Percentiles rank a stretch among this genome's conserved stretches.
phyloP scores from a whole-genome alignment of 192 early-diverging fungal species.

The Ambispora gerdemannii region DNA sequence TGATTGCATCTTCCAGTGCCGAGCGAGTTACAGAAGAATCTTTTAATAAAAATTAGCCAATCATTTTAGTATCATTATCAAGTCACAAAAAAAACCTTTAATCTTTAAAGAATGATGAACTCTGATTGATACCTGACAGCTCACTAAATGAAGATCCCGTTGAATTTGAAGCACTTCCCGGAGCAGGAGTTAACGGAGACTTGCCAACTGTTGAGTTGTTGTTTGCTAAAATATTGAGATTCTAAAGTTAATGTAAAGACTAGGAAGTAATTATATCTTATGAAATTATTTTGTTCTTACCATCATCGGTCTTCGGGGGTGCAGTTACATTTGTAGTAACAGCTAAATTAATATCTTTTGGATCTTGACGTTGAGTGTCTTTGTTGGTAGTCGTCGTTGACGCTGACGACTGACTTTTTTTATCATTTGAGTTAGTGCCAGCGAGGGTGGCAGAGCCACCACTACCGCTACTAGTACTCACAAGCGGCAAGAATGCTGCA shows the following conservation, averaged over 20 bases:
- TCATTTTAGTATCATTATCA: neutral
- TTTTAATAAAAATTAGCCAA: neutral
- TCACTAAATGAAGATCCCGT: conserved; percentile 22
- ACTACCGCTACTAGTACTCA: neutral
- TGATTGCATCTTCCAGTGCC: conserved; percentile 51
- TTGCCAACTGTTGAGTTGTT: neutral
- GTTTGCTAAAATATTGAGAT: too few relatives aligned
- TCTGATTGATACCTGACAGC: neutral
- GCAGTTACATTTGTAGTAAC: neutral
- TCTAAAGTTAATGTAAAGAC: too few relatives aligned
- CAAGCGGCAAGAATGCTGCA: conserved; percentile 14
- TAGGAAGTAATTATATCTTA: too few relatives aligned
- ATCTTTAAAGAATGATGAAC: too few relatives aligned
- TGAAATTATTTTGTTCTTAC: neutral
- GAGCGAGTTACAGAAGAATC: conserved; percentile 57
- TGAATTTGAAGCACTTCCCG: neutral
- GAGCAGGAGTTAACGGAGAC: neutral
- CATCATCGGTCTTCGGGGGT: neutral
- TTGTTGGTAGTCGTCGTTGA: too few relatives aligned
- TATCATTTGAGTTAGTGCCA: conserved; percentile 1
- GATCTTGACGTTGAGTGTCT: too few relatives aligned
- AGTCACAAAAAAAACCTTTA: too few relatives aligned
- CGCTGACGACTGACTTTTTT: conserved; percentile 5
- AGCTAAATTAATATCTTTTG: too few relatives aligned
- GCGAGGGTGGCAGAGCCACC: neutral